Base-by-base conservation (phyloP, 192 early-diverging fungal genomes). In the Podila horticola region DNA sequence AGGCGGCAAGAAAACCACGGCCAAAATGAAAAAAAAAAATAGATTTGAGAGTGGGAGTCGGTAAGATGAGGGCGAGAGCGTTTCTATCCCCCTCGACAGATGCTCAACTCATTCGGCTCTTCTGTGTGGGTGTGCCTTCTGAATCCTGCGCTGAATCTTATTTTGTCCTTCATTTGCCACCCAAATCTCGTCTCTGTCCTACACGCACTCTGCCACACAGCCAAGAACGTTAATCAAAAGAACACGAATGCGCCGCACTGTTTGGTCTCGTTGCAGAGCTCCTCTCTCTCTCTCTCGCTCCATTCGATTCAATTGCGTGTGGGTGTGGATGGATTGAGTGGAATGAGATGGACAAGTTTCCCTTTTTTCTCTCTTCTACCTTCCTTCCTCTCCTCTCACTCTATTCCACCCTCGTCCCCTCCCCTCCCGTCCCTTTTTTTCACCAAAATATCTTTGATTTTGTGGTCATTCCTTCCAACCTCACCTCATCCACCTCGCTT, bases 401-500 rank as follows among this genome's bases (percentile, higher is more conserved):
- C 15, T 45, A 45, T 45, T 41, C 41, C 34, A 36, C 34, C 11
- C 62, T 38, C 31, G 3, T 19, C 36, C 62, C 34, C 6, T 63
- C 5, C 60, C 31, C 10, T 63, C 6, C 62, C 20, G 34, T 63
- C 34, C 20, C 24, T 20, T 22, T 22, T 31, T 62, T 24, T 20
- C 58, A 17, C 59, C 29, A 28, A 22, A 30, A 20, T 45, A 45
- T 45, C 41, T 45, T 45, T 17, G 41, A 15, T 17, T 45, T 17
- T 17, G 13, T 60, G n/a, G 24, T 61, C 60, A 10, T 62, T 63
- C 36, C 20, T 63, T 63, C 62, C 36, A 7, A 24, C 36, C 62
- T 38, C 36, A n/a, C 0, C 24, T 33, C 60, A 22, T 62, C 30
- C 60, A 22, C 30, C 30, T 24, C 29, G 0, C 31, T 50, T n/a